Conservation (phyloP, 192 early-diverging fungal genomes). For the Entomortierella parvispora region DNA sequence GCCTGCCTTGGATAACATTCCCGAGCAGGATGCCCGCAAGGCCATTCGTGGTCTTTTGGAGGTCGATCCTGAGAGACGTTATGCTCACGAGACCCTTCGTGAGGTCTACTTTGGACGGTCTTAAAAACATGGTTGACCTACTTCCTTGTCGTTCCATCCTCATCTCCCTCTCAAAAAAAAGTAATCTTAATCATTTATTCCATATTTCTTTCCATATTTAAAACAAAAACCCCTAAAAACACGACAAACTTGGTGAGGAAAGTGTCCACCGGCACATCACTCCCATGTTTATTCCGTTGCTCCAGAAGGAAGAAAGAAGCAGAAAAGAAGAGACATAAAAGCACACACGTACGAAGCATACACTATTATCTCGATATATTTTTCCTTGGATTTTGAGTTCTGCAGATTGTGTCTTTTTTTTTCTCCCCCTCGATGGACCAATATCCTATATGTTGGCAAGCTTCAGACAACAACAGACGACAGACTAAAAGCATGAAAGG, state of each 20-base stretch:
- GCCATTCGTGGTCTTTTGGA: slow-evolving; percentile 46
- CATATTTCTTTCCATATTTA: background rate
- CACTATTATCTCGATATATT: background rate
- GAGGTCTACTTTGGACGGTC: slow-evolving; percentile 39
- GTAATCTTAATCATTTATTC: background rate
- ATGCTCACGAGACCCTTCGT: slow-evolving; percentile 45
- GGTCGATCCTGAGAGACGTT: slow-evolving; percentile 42
- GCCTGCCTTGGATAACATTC: slow-evolving; percentile 23
- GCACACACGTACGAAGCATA: background rate
- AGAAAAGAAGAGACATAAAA: background rate
- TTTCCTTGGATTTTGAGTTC: background rate
- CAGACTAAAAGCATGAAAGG: too few relatives aligned
- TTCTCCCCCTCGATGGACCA: too few relatives aligned
- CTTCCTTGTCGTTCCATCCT: background rate
- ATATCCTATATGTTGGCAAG: too few relatives aligned
- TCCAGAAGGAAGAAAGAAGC: background rate
- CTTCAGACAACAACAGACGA: too few relatives aligned
- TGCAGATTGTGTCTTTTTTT: too few relatives aligned
- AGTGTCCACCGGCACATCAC: background rate
- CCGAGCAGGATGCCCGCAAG: slow-evolving; percentile 31
- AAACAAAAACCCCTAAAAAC: slow-evolving; percentile 27
- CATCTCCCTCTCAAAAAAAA: slow-evolving; percentile 11
- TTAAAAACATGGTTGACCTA: background rate
- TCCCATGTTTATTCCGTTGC: background rate
- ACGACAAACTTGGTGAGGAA: slow-evolving; percentile 15